phyloP scores from a whole-genome alignment of 176 grass and related monocot genomes.

The Aechmea fasciata region DNA sequence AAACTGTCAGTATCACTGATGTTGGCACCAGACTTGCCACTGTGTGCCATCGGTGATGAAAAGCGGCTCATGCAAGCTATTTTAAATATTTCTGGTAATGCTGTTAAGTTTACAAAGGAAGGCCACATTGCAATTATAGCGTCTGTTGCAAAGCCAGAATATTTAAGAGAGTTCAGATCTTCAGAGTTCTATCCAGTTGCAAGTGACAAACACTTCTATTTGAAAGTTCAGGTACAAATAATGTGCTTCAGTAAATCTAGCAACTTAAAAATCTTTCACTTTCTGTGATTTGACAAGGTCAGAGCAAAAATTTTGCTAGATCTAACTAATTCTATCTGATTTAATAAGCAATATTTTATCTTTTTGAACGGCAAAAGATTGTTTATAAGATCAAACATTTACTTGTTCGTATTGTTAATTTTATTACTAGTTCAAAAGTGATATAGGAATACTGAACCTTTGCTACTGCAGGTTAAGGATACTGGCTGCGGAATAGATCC shows the following conservation, averaged over 20 bases:
- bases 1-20: constrained; percentile 56
- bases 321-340: background rate
- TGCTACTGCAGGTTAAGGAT: constrained; percentile 63
- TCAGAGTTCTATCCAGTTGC: constrained; percentile 63
- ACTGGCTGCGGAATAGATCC: constrained; percentile 87
- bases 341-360: no score
- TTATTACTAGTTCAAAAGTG: background rate
- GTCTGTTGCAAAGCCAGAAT: constrained; percentile 62
- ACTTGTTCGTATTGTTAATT: background rate
- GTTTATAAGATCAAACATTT: no score
- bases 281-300: background rate
- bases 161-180: constrained; percentile 62
- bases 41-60: background rate
- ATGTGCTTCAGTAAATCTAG: background rate
- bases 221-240: constrained; percentile 76
- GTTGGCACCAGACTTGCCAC: constrained; percentile 53
- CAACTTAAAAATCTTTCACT: background rate
- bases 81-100: constrained; percentile 9
- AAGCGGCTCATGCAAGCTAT: background rate
- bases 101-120: constrained; percentile 96
- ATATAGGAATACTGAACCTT: background rate
- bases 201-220: constrained; percentile 70
- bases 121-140: constrained; percentile 72
- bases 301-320: background rate
- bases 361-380: no score